Conservation (phyloP, 2,329 filamentous ascomycete genomes). For the Falciphora oryzae region DNA sequence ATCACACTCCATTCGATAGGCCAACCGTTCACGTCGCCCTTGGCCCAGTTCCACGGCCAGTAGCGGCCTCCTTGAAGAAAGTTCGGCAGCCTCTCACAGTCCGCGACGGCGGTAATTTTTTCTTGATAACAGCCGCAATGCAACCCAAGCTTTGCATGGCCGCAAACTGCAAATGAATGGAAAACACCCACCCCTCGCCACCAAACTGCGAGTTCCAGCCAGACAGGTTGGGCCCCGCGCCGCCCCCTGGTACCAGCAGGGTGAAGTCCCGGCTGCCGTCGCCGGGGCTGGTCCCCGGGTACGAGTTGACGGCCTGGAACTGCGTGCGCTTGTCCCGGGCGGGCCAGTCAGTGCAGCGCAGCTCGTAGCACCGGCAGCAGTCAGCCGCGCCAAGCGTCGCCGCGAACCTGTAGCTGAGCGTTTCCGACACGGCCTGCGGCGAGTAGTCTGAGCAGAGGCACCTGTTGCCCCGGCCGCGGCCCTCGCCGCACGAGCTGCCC, state of each 20-base stretch:
- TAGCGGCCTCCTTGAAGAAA: constrained; percentile 13
- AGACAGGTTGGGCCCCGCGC: constrained; percentile 11
- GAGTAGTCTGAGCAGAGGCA: constrained; percentile 18
- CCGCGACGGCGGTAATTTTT: background rate
- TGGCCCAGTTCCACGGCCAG: constrained; percentile 14
- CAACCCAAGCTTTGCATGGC: background rate
- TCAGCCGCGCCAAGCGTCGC: constrained; percentile 15
- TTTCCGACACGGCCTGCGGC: constrained; percentile 14
- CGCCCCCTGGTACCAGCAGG: constrained; percentile 13
- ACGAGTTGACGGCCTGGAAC: constrained; percentile 18
- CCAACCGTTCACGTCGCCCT: constrained; percentile 12
- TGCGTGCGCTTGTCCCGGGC: constrained; percentile 16
- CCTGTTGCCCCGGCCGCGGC: constrained; percentile 12
- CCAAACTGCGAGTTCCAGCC: constrained; percentile 14
- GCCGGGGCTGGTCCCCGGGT: constrained; percentile 13
- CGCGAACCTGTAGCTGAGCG: constrained; percentile 17
- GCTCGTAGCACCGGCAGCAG: constrained; percentile 21
- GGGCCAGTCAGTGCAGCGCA: constrained; percentile 16
- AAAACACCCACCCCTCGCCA: constrained; percentile 10
- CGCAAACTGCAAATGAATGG: background rate
- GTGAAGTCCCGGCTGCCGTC: constrained; percentile 12
- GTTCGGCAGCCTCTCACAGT: constrained; percentile 12
- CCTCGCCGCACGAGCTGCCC: constrained; percentile 12
- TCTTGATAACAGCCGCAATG: background rate
- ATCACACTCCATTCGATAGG: constrained; percentile 12